phyloP scores from a whole-genome alignment of 148 eudicot species.

The Vaccinium corymbosum region DNA sequence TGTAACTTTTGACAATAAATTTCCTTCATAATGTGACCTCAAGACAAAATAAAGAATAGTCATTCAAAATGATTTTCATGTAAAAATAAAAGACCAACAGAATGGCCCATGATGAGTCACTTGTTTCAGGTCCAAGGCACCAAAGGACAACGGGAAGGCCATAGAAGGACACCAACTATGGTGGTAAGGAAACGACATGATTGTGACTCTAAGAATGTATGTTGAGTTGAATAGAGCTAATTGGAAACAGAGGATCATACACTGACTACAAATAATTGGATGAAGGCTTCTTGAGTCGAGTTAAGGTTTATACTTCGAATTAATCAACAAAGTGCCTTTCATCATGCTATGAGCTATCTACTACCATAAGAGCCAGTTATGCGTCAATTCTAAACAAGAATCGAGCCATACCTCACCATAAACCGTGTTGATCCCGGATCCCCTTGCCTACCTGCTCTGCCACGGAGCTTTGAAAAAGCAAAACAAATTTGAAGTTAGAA shows the following conservation, averaged over 20 bases:
- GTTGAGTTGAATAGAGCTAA: not conserved
- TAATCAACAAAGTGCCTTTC: not conserved
- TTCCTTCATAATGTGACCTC: no score
- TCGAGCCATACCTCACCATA: constrained; percentile 68
- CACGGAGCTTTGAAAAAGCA: constrained; percentile 71
- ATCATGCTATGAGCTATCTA: not conserved
- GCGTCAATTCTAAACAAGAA: not conserved
- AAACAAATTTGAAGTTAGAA: constrained; percentile 2
- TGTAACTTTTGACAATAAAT: not conserved
- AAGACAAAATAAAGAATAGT: not conserved
- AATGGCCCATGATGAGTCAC: not conserved
- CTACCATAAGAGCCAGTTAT: not conserved
- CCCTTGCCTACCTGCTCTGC: constrained; percentile 98
- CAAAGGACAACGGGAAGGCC: not conserved
- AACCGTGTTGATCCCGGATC: constrained; percentile 99
- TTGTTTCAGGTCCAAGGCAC: not conserved
- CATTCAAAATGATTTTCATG: not conserved
- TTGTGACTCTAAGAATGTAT: not conserved
- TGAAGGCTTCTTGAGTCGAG: not conserved
- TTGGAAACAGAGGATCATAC: not conserved
- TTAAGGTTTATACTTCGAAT: not conserved
- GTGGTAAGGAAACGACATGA: not conserved
- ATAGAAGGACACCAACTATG: not conserved
- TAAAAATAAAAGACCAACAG: not conserved
- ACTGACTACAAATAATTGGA: not conserved